A percentile compares a stretch with the other conserved stretches of the same genome.
These are phyloP conservation scores for Fusarium goolgardi DNA, from an alignment of 2,329 filamentous ascomycete species.

Conservation along the genomic window DNA sequence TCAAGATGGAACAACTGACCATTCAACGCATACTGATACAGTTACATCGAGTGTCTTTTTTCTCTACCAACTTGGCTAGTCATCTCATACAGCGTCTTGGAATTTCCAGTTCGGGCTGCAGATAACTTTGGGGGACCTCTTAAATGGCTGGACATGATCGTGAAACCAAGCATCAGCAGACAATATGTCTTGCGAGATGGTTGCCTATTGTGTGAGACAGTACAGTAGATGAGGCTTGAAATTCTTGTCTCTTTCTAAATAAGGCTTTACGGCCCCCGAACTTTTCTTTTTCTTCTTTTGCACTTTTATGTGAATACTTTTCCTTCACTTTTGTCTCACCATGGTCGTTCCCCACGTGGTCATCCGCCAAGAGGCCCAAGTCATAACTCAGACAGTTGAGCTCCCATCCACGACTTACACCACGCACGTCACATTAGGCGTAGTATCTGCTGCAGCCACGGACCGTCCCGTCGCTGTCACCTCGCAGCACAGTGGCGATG, in stretches of 20 bases:
- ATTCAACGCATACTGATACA: conserved; percentile 24
- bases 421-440: conserved; percentile 50
- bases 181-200: conserved; percentile 24
- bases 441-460: conserved; percentile 25
- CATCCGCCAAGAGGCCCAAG: conserved; percentile 44
- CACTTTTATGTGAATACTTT: conserved; percentile 36
- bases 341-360: conserved; percentile 33
- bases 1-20: conserved; percentile 27
- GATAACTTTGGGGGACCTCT: conserved; percentile 18
- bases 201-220: conserved; percentile 37
- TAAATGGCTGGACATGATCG: conserved; percentile 2
- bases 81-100: conserved; percentile 13
- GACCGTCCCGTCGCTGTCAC: conserved; percentile 27
- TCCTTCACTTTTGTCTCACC: conserved; percentile 25
- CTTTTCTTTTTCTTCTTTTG: conserved; percentile 10
- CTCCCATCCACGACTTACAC: conserved; percentile 53
- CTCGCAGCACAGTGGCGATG: conserved; percentile 33
- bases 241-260: conserved; percentile 30
- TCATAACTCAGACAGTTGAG: conserved; percentile 54
- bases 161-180: conserved; percentile 41
- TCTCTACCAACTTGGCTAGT: not conserved
- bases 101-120: conserved; percentile 27
- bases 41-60: conserved; percentile 27
- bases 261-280: conserved; percentile 28
- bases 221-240: conserved; percentile 3